phyloP scores from a whole-genome alignment of 805 yeast species.

The Candida ponderosae region DNA sequence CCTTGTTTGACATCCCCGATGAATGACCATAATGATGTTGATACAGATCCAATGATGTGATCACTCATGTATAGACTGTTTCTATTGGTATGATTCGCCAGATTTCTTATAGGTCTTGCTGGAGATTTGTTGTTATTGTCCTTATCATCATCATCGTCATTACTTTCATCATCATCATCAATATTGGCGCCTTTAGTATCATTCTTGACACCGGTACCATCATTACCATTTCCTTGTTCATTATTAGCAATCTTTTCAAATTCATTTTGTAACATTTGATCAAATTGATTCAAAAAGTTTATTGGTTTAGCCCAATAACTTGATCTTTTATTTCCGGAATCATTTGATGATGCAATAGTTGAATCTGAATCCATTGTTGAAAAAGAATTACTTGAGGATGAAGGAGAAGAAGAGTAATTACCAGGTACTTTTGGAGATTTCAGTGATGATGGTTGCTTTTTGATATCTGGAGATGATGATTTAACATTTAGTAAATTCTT shows the following conservation, averaged over 20 bases:
- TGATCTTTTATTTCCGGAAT: constrained; percentile 6
- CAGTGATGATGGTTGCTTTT: background rate
- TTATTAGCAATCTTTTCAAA: constrained; percentile 44
- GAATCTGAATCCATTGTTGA: background rate
- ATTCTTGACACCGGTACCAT: constrained; percentile 1
- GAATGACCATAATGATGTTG: constrained; percentile 40
- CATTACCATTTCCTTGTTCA: constrained; percentile 16
- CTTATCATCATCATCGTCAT: constrained; percentile 3
- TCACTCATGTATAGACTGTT: constrained; percentile 3
- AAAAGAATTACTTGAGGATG: background rate
- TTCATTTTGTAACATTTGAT: constrained; percentile 57
- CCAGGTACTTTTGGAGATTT: background rate
- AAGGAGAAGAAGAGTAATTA: constrained; percentile 1
- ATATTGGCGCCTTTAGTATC: constrained; percentile 21
- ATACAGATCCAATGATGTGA: constrained; percentile 27
- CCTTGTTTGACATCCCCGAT: constrained; percentile 41
- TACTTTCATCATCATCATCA: constrained; percentile 24
- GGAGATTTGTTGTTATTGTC: background rate
- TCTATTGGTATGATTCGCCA: constrained; percentile 10
- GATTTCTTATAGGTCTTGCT: constrained; percentile 12
- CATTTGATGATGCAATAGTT: constrained; percentile 3
- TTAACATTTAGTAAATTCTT: constrained; percentile 1
- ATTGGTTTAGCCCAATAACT: constrained; percentile 48
- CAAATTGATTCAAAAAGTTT: constrained; percentile 58
- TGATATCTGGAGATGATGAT: background rate